A percentile compares a stretch with the other conserved stretches of the same genome.
Conservation (phyloP, 2,329 filamentous ascomycete genomes). For the Penicillium hordei region DNA sequence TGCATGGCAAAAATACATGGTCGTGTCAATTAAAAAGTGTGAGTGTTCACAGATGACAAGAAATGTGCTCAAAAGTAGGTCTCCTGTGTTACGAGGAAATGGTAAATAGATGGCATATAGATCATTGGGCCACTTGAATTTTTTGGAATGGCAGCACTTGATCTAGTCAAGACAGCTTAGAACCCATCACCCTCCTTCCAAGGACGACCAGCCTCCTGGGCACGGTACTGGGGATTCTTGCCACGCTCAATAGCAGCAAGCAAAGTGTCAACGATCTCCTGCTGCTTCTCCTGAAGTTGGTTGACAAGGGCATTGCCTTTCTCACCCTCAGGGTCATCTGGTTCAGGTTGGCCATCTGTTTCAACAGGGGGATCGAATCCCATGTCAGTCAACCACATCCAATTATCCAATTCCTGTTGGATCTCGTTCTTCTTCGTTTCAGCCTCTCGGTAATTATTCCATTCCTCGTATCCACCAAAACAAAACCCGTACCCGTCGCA, state of each 20-base stretch:
- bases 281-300: constrained; percentile 47
- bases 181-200: constrained; percentile 59
- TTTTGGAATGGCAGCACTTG: background rate
- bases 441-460: constrained; percentile 8
- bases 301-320: background rate
- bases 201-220: constrained; percentile 52
- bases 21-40: background rate
- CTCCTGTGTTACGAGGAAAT: background rate
- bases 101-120: constrained; percentile 4
- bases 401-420: constrained; percentile 14
- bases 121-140: background rate
- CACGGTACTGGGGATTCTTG: constrained; percentile 52
- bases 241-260: constrained; percentile 52
- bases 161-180: constrained; percentile 31
- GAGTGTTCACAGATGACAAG: background rate
- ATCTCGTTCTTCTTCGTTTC: constrained; percentile 10
- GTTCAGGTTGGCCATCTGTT: background rate
- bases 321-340: constrained; percentile 3
- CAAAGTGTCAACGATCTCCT: constrained; percentile 44
- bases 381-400: constrained; percentile 11
- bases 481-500: constrained; percentile 65
- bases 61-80: background rate
- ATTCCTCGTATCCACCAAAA: constrained; percentile 21
- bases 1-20: background rate
- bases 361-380: constrained; percentile 14